Evolutionary conservation across 257 asterid genomes (phyloP).

Genomic region (Capsicum rhomboideum): DNA sequence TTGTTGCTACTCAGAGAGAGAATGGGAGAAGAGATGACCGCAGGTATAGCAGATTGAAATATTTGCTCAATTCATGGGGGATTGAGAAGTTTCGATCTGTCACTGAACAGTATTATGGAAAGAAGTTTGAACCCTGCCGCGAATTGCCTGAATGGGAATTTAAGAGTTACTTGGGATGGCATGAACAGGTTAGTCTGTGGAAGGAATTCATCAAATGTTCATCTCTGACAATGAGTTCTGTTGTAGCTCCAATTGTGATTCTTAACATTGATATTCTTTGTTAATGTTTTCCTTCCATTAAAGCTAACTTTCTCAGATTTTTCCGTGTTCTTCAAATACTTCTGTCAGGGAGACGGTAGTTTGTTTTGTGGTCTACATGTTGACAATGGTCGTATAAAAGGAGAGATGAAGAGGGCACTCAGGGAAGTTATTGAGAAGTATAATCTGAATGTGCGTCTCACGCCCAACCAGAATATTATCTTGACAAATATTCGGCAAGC

Average conservation of each 20-base stretch:
- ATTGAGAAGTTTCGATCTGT: constrained; percentile 82
- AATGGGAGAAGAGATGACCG: constrained; percentile 99
- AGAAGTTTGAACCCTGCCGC: constrained; percentile 64
- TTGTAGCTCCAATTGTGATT: background rate
- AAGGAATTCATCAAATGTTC: background rate
- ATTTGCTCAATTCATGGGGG: constrained; percentile 92
- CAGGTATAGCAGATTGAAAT: constrained; percentile 92
- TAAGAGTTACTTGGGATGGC: constrained; percentile 98
- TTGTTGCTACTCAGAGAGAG: constrained; percentile 89
- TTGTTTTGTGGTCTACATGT: constrained; percentile 93
- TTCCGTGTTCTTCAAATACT: background rate
- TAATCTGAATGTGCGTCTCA: constrained; percentile 75
- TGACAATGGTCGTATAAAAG: constrained; percentile 85
- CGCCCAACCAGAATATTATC: constrained; percentile 88
- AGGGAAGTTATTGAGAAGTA: constrained; percentile 88
- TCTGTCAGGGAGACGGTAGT: constrained; percentile 79
- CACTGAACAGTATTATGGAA: constrained; percentile 84
- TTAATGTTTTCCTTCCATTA: background rate
- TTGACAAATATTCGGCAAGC: constrained; percentile 68
- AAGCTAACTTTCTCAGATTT: background rate
- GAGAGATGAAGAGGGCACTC: constrained; percentile 62
- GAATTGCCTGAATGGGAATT: constrained; percentile 95
- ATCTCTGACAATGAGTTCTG: background rate
- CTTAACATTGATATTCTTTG: background rate
- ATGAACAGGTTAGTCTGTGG: constrained; percentile 57